These are phyloP conservation scores for Alternaria brassicicola DNA, from an alignment of 2,329 filamentous ascomycete species.

Conservation along the genomic window DNA sequence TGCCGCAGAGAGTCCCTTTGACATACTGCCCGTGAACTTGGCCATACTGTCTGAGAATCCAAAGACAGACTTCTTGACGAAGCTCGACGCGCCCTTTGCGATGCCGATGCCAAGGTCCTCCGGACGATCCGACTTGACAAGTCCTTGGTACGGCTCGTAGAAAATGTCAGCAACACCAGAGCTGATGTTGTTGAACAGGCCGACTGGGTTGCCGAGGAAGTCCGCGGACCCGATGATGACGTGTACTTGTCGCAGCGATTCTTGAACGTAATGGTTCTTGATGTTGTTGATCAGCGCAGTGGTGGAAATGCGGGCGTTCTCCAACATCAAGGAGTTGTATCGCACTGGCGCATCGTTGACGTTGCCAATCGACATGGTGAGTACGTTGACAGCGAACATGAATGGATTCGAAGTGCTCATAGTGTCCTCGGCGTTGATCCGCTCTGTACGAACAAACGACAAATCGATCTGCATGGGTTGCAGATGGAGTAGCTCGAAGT, in stretches of 20 bases:
- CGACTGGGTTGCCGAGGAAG: slow-evolving; percentile 96
- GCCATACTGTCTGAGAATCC: slow-evolving; percentile 97
- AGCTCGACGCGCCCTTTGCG: slow-evolving; percentile 93
- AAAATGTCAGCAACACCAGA: slow-evolving; percentile 98
- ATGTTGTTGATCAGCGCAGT: slow-evolving; percentile 84
- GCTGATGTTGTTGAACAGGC: slow-evolving; percentile 96
- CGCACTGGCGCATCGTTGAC: slow-evolving; percentile 96
- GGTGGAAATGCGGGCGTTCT: slow-evolving; percentile 91
- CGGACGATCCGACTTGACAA: slow-evolving; percentile 93
- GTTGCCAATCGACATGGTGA: slow-evolving; percentile 99
- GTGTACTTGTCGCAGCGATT: slow-evolving; percentile 94
- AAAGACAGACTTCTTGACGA: slow-evolving; percentile 98
- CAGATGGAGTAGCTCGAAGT: slow-evolving; percentile 95
- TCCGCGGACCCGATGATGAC: slow-evolving; percentile 97
- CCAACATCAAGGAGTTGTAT: slow-evolving; percentile 90
- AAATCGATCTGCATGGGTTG: slow-evolving; percentile 98
- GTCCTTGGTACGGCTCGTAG: slow-evolving; percentile 97
- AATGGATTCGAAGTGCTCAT: slow-evolving; percentile 86
- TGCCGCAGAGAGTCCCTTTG: slow-evolving; percentile 92
- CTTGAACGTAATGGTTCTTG: slow-evolving; percentile 94
- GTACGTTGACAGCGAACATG: slow-evolving; percentile 98
- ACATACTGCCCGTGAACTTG: slow-evolving; percentile 96
- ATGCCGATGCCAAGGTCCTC: slow-evolving; percentile 95
- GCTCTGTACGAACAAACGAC: slow-evolving; percentile 95
- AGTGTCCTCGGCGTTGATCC: slow-evolving; percentile 95